Conservation (phyloP, 176 grass and related monocot species). For the Bolboschoenus planiculmis region DNA sequence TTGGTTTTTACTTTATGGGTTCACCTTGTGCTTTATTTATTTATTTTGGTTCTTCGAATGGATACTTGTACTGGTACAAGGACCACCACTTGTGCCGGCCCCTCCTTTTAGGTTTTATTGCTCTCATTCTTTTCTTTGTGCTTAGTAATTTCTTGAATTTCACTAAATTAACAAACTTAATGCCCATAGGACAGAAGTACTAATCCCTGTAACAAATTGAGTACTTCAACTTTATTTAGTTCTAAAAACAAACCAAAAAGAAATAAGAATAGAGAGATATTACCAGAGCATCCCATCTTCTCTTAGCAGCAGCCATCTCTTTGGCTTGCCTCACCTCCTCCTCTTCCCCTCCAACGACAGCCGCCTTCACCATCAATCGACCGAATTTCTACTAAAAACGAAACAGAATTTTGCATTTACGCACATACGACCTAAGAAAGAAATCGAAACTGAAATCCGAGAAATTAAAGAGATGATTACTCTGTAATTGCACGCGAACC, state of each 20-base stretch:
- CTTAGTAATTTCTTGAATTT: background rate
- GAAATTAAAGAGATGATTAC: background rate
- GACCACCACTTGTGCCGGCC: background rate
- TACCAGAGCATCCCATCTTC: constrained; percentile 86
- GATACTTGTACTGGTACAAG: background rate
- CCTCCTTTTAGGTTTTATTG: background rate
- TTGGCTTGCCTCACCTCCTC: constrained; percentile 74
- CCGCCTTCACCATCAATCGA: constrained; percentile 41
- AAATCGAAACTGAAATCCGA: background rate
- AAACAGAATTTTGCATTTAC: background rate
- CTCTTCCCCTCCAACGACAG: constrained; percentile 52
- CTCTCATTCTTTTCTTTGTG: background rate
- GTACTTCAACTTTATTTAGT: background rate
- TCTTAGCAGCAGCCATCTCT: constrained; percentile 85
- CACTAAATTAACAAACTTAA: background rate
- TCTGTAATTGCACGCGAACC: background rate
- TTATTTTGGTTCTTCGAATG: background rate
- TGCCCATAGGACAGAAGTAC: background rate
- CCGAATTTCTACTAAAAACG: constrained; percentile 3
- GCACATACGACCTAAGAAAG: background rate
- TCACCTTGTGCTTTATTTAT: background rate
- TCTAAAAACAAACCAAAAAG: background rate
- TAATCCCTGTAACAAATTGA: background rate
- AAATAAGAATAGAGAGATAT: constrained; percentile 5
- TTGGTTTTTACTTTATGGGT: background rate